Evolutionary conservation across 2,329 filamentous ascomycete species (phyloP), one percentile per base, ranked within the genome.

Genomic region (Cordyceps farinosa): DNA sequence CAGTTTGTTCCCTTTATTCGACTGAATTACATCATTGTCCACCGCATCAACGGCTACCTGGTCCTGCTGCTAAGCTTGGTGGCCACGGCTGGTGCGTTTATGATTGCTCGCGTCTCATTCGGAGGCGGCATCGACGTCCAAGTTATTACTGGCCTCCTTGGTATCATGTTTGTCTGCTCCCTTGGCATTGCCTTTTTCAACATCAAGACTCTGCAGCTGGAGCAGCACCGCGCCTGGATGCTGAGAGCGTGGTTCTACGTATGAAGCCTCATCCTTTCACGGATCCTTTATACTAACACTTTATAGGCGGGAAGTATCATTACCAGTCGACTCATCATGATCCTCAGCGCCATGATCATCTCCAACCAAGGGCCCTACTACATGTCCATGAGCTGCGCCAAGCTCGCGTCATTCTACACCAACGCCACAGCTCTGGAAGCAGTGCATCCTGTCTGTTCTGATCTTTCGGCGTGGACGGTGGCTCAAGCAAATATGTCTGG

Each of bases 221-320:
- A 86, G 38, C 80, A 87, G 69, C 85, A 87, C 64, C 77, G 85
- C 1, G 82, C 82, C 3, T 87, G 84, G 84, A 87, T 87, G 84
- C 69, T 87, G n/a, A 71, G 84, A 13, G 76, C 80, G 3, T 81
- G 80, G 79, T 74, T 80, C 57, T 81, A 80, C 64, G 74, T 79
- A 65, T 65, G 74, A 22, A 27, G 17, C 6, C 29, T 7, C 13
- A 40, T 1, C 32, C 5, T 32, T 27, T 27, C 1, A 27, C 17
- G 5, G 11, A 1, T 9, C 8, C 2, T 2, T 2, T 38, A 8
- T 15, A 40, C 36, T 54, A 5, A 22, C 11, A 10, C 30, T 17
- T 1, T 30, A 30, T 55, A 82, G 77, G 76, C 76, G 13, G 78
- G 78, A 2, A 70, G 72, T 2, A 84, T 85, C 63, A 78, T 86